These are phyloP conservation scores for Aspergillus pseudoterreus DNA, from an alignment of 2,329 filamentous ascomycete species.

Conservation along the genomic window DNA sequence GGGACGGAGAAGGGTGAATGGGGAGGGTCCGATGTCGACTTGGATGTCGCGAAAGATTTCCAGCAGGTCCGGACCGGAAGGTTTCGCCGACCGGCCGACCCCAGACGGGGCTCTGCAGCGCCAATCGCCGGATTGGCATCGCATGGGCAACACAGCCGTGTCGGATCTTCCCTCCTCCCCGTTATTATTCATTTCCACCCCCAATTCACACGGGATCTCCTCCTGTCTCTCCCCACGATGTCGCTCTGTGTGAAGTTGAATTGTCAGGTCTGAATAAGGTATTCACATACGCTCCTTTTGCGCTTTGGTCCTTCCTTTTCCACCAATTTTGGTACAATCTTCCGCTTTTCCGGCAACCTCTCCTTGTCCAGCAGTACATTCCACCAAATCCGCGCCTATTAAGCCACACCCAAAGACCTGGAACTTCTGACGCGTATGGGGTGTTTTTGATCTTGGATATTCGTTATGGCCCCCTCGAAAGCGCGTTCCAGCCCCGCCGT, in stretches of 20 bases:
- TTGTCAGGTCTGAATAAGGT: not conserved
- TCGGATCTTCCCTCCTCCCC: constrained; percentile 1
- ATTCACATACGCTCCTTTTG: constrained; percentile 1
- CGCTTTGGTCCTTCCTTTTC: constrained; percentile 8
- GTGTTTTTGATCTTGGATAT: constrained; percentile 5
- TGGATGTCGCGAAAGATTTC: constrained; percentile 16
- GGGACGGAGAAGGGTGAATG: not conserved
- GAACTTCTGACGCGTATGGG: constrained; percentile 8
- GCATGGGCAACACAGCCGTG: constrained; percentile 9
- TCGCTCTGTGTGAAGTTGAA: not conserved
- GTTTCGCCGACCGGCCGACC: constrained; percentile 25
- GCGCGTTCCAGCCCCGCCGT: constrained; percentile 25
- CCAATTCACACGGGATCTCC: constrained; percentile 9
- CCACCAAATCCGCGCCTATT: constrained; percentile 5
- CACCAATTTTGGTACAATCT: not conserved
- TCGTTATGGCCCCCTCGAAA: constrained; percentile 37
- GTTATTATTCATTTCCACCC: not conserved
- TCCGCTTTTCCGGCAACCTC: constrained; percentile 9
- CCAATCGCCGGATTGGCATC: not conserved
- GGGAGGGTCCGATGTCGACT: not conserved
- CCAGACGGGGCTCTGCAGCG: constrained; percentile 9
- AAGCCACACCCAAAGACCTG: constrained; percentile 1
- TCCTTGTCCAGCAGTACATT: constrained; percentile 9
- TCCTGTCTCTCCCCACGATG: constrained; percentile 5
- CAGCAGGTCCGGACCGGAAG: constrained; percentile 14